A percentile compares a stretch with the other conserved stretches of the same genome.
Conservation (phyloP, 1,139 yeast genomes). For the Nakaseomyces nivariensis region DNA sequence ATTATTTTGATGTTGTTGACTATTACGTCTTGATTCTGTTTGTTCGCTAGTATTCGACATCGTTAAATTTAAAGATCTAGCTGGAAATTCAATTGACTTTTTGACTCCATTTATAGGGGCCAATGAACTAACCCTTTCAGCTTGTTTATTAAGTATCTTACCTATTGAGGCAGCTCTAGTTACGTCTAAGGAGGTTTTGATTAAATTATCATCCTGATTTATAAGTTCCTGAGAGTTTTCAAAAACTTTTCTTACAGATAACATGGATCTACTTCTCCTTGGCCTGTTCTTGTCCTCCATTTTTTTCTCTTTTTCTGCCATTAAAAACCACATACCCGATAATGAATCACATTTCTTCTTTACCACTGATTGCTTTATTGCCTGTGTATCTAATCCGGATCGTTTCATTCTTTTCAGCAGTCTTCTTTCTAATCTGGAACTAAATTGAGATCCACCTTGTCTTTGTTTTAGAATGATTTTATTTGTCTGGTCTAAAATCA, state of each 20-base stretch:
- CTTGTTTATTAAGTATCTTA: constrained; percentile 9
- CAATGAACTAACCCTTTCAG: constrained; percentile 6
- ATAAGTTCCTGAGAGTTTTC: constrained; percentile 9
- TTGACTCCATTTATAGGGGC: constrained; percentile 2
- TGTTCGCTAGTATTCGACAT: background rate
- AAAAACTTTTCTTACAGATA: constrained; percentile 28
- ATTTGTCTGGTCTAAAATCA: constrained; percentile 35
- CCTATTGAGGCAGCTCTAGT: constrained; percentile 10
- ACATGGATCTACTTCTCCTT: constrained; percentile 44
- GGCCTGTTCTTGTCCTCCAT: constrained; percentile 36
- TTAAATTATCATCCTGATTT: constrained; percentile 6
- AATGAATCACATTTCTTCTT: constrained; percentile 62
- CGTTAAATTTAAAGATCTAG: background rate
- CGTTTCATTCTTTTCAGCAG: constrained; percentile 55
- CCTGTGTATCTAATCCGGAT: constrained; percentile 57
- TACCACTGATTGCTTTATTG: constrained; percentile 50
- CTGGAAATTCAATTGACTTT: constrained; percentile 1
- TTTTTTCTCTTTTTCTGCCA: constrained; percentile 54
- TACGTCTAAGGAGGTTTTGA: constrained; percentile 8
- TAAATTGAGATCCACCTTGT: constrained; percentile 37
- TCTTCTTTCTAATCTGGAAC: constrained; percentile 52
- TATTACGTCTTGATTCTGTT: background rate
- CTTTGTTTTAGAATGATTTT: constrained; percentile 36
- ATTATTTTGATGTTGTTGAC: background rate
- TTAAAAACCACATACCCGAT: constrained; percentile 76